Evolutionary conservation across 495 filamentous ascomycete genomes (phyloP), one percentile per base, ranked within the genome.

Genomic region (Polyplosphaeria fusca): DNA sequence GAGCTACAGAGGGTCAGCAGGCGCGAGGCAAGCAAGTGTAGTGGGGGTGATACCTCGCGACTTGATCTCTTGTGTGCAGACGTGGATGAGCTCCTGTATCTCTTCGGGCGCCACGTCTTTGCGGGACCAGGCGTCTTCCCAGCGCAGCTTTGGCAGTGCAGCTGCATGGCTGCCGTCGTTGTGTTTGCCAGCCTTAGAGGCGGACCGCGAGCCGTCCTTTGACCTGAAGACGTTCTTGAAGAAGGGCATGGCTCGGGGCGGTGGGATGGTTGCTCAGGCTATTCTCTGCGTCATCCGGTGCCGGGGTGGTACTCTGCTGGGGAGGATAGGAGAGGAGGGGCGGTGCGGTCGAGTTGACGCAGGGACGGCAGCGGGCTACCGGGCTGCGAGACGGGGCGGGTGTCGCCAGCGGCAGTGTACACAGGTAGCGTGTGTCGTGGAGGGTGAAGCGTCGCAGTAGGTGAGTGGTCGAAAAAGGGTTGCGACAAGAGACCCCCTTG

Each of bases 21-120:
- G n/a, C 23, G 18, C 3, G 18, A 12, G 32, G 30, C 27, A 57
- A 27, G 61, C 57, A 64, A 61, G 52, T 35, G 23, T 16, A 30
- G 32, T 14, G 41, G n/a, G n/a, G n/a, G n/a, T n/a, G n/a, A n/a
- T 82, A 70, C 93, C 93, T 89, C 91, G 82, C 55, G 86, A 84
- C 76, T 97, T 98, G 70, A 97, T 78, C 74, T 98, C 93, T 47
- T 83, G 81, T 18, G 91, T 91, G 73, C 90, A 97, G 44, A 81
- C 85, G 63, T 81, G 77, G 20, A 98, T 73, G 52, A 98, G 76
- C 58, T 93, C 88, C 63, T 92, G 86, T 26, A 98, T 84, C 71
- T 98, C 94, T 58, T 92, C 88, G 4, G 92, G 88, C 40, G 88
- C 84, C 54, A 98, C 85, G 46, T 88, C 82, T 55, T 84, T 91